These are phyloP conservation scores for Pleurotus salmoneostramineus DNA, from an alignment of 768 basidiomycete species.

Conservation along the genomic window DNA sequence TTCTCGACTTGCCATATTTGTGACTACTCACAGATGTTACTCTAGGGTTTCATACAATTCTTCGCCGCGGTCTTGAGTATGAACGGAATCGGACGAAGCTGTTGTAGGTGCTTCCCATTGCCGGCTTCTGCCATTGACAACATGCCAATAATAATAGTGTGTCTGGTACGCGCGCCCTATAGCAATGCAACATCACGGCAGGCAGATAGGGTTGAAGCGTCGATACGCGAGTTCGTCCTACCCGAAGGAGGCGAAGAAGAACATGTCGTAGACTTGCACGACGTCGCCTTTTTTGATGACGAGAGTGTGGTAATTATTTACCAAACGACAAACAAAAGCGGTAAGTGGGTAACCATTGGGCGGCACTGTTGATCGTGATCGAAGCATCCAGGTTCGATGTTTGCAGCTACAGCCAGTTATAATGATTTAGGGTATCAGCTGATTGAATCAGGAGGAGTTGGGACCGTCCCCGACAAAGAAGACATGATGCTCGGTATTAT, in stretches of 20 bases:
- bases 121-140: constrained; percentile 17
- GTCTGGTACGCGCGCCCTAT: constrained; percentile 51
- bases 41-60: constrained; percentile 49
- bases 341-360: constrained; percentile 36
- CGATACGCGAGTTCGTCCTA: constrained; percentile 52
- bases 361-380: constrained; percentile 31
- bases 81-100: constrained; percentile 33
- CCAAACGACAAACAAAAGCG: constrained; percentile 40
- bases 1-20: constrained; percentile 15
- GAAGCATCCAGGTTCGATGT: constrained; percentile 42
- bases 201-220: constrained; percentile 42
- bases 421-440: constrained; percentile 55
- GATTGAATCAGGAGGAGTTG: constrained; percentile 43
- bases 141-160: constrained; percentile 38
- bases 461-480: constrained; percentile 55
- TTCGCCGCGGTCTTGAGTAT: constrained; percentile 43
- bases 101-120: constrained; percentile 38
- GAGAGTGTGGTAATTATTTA: constrained; percentile 63
- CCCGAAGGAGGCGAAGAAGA: constrained; percentile 29
- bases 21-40: constrained; percentile 20
- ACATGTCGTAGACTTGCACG: constrained; percentile 46
- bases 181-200: constrained; percentile 31
- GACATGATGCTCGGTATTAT: constrained; percentile 59
- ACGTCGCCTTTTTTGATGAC: constrained; percentile 79
- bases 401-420: constrained; percentile 64